Percentiles rank a stretch among this genome's conserved stretches.
Evolutionary conservation across 345 rosid genomes (phyloP).

Genomic region (Acer saccharum): DNA sequence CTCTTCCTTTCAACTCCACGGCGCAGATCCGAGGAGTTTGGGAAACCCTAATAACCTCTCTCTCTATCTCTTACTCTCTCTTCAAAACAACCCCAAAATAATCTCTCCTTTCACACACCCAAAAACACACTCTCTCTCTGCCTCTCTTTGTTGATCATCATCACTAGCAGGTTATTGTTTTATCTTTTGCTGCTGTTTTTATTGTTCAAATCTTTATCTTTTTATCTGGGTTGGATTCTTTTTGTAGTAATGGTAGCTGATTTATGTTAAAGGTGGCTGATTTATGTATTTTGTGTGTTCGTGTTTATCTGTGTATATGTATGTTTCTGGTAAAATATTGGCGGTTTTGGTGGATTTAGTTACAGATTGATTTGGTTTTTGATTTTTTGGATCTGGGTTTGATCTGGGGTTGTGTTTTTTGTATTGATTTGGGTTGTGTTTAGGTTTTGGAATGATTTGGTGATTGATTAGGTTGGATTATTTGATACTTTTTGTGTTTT

Average conservation of each 20-base stretch:
- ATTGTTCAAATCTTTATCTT: neutral
- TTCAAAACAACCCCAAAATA: neutral
- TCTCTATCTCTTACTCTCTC: conserved; percentile 8
- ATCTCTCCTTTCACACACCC: conserved; percentile 7
- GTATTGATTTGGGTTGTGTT: neutral
- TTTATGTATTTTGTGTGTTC: neutral
- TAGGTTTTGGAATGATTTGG: neutral
- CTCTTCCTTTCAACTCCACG: conserved; percentile 57
- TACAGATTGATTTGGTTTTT: conserved; percentile 12
- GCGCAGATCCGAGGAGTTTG: conserved; percentile 97
- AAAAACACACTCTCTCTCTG: neutral
- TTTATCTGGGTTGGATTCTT: neutral
- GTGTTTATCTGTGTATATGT: neutral
- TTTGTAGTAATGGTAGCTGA: neutral
- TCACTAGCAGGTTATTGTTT: conserved; percentile 26
- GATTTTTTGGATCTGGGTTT: conserved; percentile 33
- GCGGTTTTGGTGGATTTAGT: neutral
- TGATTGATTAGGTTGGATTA: neutral
- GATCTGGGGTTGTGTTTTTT: conserved; percentile 14
- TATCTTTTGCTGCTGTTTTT: neutral
- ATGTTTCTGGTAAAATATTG: neutral
- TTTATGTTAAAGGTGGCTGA: conserved; percentile 12
- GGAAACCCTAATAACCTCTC: conserved; percentile 37
- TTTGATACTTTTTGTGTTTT: neutral
- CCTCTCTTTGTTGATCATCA: conserved; percentile 10